These are phyloP conservation scores for Magnolia kwangsiensis DNA, from an alignment of 164 flowering plant genomes.

Conservation along the genomic window DNA sequence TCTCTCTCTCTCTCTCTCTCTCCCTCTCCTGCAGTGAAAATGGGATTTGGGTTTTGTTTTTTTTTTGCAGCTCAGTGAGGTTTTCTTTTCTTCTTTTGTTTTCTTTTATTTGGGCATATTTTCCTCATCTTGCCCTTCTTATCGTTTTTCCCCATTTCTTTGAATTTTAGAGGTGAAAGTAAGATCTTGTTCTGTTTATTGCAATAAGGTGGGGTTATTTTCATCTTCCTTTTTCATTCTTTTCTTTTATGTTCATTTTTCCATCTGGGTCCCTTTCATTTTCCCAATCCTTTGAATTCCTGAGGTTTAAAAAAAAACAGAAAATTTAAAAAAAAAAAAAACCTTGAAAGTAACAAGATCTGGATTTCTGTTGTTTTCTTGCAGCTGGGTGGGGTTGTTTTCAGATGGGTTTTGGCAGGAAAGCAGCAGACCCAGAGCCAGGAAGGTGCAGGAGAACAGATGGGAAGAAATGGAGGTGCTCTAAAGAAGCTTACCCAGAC, in stretches of 20 bases:
- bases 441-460: conserved; percentile 74
- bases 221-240: too few relatives aligned
- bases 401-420: conserved; percentile 50
- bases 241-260: too few relatives aligned
- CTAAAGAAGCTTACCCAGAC: conserved; percentile 51
- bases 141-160: too few relatives aligned
- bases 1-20: neutral
- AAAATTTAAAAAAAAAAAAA: too few relatives aligned
- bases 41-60: conserved; percentile 12
- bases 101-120: too few relatives aligned
- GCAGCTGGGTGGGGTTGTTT: conserved; percentile 54
- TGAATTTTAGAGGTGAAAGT: too few relatives aligned
- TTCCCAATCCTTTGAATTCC: neutral
- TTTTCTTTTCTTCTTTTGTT: too few relatives aligned
- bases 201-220: too few relatives aligned
- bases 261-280: neutral
- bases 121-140: too few relatives aligned
- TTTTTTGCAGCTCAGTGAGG: neutral
- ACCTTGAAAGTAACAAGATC: neutral
- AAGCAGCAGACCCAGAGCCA: conserved; percentile 59
- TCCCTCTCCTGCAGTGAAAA: neutral
- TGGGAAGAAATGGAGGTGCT: conserved; percentile 72
- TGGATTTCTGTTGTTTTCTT: conserved; percentile 3
- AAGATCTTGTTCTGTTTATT: too few relatives aligned
- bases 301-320: too few relatives aligned